A percentile compares a stretch with the other conserved stretches of the same genome.
phyloP scores from a whole-genome alignment of 306 rosid species.

The Malus domestica region DNA sequence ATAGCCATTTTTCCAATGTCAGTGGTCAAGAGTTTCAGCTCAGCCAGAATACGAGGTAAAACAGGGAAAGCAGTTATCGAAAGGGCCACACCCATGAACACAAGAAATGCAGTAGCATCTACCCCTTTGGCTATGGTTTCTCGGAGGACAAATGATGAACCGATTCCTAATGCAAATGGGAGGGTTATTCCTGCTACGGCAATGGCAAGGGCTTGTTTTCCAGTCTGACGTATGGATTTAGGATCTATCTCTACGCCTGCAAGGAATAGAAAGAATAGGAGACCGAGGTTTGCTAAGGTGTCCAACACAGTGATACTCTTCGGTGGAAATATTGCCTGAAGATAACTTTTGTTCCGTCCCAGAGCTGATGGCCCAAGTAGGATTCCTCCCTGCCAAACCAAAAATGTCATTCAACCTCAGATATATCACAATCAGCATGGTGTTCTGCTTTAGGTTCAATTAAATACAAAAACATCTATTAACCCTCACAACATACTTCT shows the following conservation, averaged over 20 bases:
- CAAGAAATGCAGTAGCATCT: conserved; percentile 44
- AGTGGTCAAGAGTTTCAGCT: conserved; percentile 83
- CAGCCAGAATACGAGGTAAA: conserved; percentile 81
- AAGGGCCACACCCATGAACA: conserved; percentile 89
- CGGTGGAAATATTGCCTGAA: conserved; percentile 60
- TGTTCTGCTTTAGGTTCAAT: not conserved
- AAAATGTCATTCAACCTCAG: not conserved
- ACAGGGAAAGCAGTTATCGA: conserved; percentile 93
- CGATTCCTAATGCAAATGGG: conserved; percentile 76
- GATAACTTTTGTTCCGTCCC: conserved; percentile 60
- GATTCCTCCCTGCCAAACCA: conserved; percentile 69
- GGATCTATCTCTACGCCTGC: conserved; percentile 75
- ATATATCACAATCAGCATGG: not conserved
- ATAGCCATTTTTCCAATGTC: conserved; percentile 75
- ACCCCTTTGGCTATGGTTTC: conserved; percentile 63
- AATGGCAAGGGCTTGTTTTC: conserved; percentile 55
- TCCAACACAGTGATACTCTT: conserved; percentile 72
- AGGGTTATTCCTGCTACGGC: conserved; percentile 69
- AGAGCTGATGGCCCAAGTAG: conserved; percentile 80
- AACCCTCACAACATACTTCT: not conserved
- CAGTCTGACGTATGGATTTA: conserved; percentile 54
- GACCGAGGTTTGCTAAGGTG: conserved; percentile 84
- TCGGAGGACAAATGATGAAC: conserved; percentile 56
- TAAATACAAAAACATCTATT: not conserved
- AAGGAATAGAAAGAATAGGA: conserved; percentile 71